A percentile compares a stretch with the other conserved stretches of the same genome.
Conservation (phyloP, 2,329 filamentous ascomycete species). For the Diaporthe citri region DNA sequence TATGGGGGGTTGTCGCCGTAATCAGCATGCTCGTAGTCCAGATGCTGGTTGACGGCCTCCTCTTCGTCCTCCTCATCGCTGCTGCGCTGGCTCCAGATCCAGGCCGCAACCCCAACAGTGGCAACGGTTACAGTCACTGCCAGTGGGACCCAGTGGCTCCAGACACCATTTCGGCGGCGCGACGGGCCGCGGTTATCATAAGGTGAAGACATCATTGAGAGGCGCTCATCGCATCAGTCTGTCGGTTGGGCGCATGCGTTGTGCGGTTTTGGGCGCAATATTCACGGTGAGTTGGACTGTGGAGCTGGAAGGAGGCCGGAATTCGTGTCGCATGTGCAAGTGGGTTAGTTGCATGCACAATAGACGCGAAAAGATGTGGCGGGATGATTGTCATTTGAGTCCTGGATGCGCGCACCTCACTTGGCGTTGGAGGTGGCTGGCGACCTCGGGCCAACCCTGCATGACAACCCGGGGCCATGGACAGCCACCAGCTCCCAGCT, state of each 20-base stretch:
- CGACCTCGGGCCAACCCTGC: constrained; percentile 19
- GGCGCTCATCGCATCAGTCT: constrained; percentile 53
- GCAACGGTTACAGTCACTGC: constrained; percentile 89
- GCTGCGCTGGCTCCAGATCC: constrained; percentile 92
- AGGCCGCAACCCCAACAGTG: constrained; percentile 86
- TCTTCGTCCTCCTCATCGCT: constrained; percentile 74
- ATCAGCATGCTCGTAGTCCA: constrained; percentile 63
- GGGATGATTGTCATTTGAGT: constrained; percentile 17
- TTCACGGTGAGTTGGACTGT: not conserved
- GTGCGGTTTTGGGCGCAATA: constrained; percentile 4
- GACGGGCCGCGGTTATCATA: constrained; percentile 73
- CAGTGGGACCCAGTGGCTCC: constrained; percentile 91
- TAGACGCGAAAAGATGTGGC: constrained; percentile 25
- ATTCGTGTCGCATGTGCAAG: not conserved
- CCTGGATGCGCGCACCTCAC: constrained; percentile 17
- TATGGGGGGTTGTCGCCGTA: constrained; percentile 65
- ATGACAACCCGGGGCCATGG: not conserved
- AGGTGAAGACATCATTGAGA: constrained; percentile 66
- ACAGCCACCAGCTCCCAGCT: not conserved
- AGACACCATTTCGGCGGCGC: constrained; percentile 71
- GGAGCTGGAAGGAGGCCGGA: constrained; percentile 2
- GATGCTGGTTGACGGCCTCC: constrained; percentile 62
- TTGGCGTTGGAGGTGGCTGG: constrained; percentile 26
- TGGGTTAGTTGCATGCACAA: constrained; percentile 3
- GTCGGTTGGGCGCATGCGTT: constrained; percentile 11